Conservation (phyloP, 108 stramenopile genomes). For the Tribonema minus region DNA sequence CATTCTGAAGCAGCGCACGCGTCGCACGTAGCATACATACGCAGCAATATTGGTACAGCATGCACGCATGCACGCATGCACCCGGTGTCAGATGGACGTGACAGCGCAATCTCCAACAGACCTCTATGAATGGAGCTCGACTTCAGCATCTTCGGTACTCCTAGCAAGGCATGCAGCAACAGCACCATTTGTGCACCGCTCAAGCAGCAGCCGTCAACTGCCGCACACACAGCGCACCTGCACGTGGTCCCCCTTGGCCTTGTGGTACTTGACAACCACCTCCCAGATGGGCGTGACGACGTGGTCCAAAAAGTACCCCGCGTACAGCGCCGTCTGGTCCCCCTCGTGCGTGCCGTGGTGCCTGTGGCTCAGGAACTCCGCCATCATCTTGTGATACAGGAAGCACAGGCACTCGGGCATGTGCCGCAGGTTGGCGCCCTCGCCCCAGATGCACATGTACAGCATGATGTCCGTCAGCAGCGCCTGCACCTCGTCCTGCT, state of each 20-base stretch:
- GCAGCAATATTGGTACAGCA: neutral
- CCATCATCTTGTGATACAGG: conserved; percentile 96
- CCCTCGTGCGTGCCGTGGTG: conserved; percentile 68
- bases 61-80: no score
- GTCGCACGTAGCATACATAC: no score
- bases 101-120: no score
- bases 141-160: no score
- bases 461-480: conserved; percentile 74
- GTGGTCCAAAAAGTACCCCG: conserved; percentile 87
- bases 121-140: no score
- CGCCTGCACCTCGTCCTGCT: conserved; percentile 7
- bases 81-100: no score
- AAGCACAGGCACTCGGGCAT: conserved; percentile 97
- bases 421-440: conserved; percentile 89
- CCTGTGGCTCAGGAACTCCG: conserved; percentile 40
- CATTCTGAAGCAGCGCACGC: no score
- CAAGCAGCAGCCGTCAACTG: no score
- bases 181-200: no score
- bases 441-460: conserved; percentile 95
- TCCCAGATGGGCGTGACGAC: conserved; percentile 85
- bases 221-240: neutral
- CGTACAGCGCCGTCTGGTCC: conserved; percentile 67
- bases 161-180: no score
- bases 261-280: conserved; percentile 40
- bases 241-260: neutral